These are phyloP conservation scores for Pleurotus sapidus DNA, from an alignment of 768 basidiomycete genomes.

Conservation along the genomic window DNA sequence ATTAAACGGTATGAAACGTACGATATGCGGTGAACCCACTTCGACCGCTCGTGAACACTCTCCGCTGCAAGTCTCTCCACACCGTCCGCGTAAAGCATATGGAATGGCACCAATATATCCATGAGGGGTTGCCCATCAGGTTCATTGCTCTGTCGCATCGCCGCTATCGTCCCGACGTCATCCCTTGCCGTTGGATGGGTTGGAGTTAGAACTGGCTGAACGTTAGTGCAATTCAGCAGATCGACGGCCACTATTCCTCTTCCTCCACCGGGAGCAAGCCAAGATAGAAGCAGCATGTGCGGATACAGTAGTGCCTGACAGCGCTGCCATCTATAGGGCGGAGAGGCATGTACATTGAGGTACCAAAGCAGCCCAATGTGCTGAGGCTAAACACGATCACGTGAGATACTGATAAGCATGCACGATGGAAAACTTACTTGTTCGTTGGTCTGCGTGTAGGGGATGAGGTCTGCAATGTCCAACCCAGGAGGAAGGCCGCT, in stretches of 20 bases:
- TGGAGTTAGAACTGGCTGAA: slow-evolving; percentile 79
- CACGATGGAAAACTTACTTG: slow-evolving; percentile 32
- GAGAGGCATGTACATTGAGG: slow-evolving; percentile 83
- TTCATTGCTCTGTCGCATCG: slow-evolving; percentile 54
- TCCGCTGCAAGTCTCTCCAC: slow-evolving; percentile 89
- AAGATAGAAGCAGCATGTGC: slow-evolving; percentile 82
- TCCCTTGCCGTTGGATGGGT: slow-evolving; percentile 78
- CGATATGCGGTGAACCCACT: slow-evolving; percentile 93
- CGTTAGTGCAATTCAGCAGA: slow-evolving; percentile 81
- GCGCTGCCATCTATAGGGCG: slow-evolving; percentile 78
- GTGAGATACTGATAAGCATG: slow-evolving; percentile 14
- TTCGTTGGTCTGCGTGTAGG: slow-evolving; percentile 47
- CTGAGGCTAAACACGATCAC: slow-evolving; percentile 58
- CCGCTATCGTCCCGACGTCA: slow-evolving; percentile 86
- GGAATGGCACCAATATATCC: slow-evolving; percentile 85
- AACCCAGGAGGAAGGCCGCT: slow-evolving; percentile 38
- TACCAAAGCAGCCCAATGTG: slow-evolving; percentile 89
- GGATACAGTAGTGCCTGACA: slow-evolving; percentile 82
- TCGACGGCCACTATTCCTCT: slow-evolving; percentile 86
- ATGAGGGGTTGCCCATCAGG: slow-evolving; percentile 48
- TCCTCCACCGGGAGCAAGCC: slow-evolving; percentile 82
- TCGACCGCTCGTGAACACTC: slow-evolving; percentile 78
- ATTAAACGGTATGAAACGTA: slow-evolving; percentile 30
- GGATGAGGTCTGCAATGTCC: slow-evolving; percentile 41
- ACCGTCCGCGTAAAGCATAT: slow-evolving; percentile 87